Percentiles rank a stretch among this genome's conserved stretches.
These are phyloP conservation scores for Paramyrothecium roridum DNA, from an alignment of 2,329 filamentous ascomycete species.

Conservation along the genomic window DNA sequence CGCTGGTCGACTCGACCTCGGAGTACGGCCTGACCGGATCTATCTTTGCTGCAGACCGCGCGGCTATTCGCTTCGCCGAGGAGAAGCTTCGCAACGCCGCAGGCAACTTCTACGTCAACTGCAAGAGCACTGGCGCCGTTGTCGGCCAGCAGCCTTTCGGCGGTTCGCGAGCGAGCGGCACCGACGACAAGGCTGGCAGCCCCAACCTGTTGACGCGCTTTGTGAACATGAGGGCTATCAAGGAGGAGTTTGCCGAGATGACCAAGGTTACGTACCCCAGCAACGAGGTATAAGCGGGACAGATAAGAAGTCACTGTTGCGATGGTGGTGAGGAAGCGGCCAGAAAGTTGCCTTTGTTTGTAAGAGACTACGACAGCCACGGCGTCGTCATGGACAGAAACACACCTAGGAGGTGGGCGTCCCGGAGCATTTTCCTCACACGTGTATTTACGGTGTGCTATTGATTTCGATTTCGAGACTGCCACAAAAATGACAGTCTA, in stretches of 20 bases:
- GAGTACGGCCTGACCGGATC: constrained; percentile 78
- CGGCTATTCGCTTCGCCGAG: constrained; percentile 65
- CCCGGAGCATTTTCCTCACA: no score
- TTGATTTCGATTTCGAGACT: no score
- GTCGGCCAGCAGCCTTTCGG: constrained; percentile 73
- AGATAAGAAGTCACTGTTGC: not conserved
- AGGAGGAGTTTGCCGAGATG: constrained; percentile 71
- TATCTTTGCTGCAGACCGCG: constrained; percentile 69
- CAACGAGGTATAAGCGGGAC: constrained; percentile 54
- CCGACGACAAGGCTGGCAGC: constrained; percentile 72
- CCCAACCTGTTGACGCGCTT: constrained; percentile 62
- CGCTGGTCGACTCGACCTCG: constrained; percentile 66
- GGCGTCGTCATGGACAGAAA: no score
- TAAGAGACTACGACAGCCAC: no score
- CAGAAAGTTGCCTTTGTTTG: no score
- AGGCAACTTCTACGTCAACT: constrained; percentile 85
- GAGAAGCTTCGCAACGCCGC: constrained; percentile 69
- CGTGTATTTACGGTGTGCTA: no score
- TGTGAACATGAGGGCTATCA: constrained; percentile 64
- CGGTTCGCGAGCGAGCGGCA: constrained; percentile 64
- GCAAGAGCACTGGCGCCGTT: constrained; percentile 73
- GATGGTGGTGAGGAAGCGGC: not conserved
- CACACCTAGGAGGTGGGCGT: no score
- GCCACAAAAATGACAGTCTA: no score
- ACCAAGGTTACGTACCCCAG: constrained; percentile 66